phyloP scores from a whole-genome alignment of 192 early-diverging fungal genomes.

The Backusella sp. region DNA sequence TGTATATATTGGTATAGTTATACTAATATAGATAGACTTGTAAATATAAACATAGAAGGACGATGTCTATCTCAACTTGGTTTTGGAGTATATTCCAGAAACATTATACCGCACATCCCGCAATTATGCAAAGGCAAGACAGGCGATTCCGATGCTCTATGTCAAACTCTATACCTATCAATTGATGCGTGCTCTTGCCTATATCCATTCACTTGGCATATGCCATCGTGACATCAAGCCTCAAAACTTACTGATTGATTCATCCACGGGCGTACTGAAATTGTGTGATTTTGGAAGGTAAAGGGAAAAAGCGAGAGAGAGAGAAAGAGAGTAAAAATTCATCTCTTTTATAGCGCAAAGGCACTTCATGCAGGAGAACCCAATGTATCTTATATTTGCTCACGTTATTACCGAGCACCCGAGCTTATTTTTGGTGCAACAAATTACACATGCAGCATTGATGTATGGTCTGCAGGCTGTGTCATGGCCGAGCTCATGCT shows the following conservation, averaged over 20 bases:
- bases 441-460: constrained; percentile 86
- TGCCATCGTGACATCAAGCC: constrained; percentile 99
- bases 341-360: constrained; percentile 68
- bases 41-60: constrained; percentile 74
- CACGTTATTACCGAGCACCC: constrained; percentile 93
- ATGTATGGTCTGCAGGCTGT: constrained; percentile 94
- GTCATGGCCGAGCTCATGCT: constrained; percentile 96
- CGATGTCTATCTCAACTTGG: constrained; percentile 92
- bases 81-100: constrained; percentile 93
- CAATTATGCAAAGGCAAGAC: constrained; percentile 84
- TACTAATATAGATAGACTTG: not conserved
- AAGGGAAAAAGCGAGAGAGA: not conserved
- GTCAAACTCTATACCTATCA: constrained; percentile 99
- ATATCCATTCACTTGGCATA: constrained; percentile 95
- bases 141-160: constrained; percentile 87
- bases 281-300: constrained; percentile 93
- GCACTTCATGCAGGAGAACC: constrained; percentile 91
- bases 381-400: constrained; percentile 97
- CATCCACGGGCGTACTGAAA: constrained; percentile 84
- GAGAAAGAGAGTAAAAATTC: not conserved
- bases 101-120: constrained; percentile 92
- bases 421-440: constrained; percentile 95
- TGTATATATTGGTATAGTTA: not conserved
- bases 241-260: constrained; percentile 94
- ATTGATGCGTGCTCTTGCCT: constrained; percentile 92